Conservation (phyloP, 2,329 filamentous ascomycete genomes). For the Zymoseptoria pseudotritici region DNA sequence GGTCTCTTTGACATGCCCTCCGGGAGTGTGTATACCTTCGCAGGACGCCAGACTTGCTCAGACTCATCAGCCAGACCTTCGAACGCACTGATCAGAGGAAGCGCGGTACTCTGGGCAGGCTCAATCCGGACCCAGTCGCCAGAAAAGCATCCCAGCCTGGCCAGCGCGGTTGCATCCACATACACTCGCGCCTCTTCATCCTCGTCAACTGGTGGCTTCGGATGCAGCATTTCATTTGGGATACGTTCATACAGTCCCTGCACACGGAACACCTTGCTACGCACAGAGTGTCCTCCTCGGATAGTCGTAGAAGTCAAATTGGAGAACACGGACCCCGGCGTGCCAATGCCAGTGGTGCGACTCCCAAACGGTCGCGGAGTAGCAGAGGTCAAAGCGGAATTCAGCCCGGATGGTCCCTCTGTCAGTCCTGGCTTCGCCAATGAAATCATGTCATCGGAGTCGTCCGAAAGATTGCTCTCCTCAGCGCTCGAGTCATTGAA, state of each 20-base stretch:
- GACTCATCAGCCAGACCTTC: slow-evolving; percentile 58
- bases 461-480: slow-evolving; percentile 77
- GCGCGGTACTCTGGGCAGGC: slow-evolving; percentile 63
- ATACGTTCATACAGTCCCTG: slow-evolving; percentile 68
- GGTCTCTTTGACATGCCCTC: slow-evolving; percentile 56
- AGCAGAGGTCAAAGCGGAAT: slow-evolving; percentile 71
- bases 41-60: slow-evolving; percentile 70
- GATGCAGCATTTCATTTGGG: slow-evolving; percentile 72
- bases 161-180: slow-evolving; percentile 77
- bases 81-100: slow-evolving; percentile 59
- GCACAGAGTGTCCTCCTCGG: slow-evolving; percentile 57
- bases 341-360: slow-evolving; percentile 66
- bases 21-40: slow-evolving; percentile 80
- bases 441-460: slow-evolving; percentile 91
- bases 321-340: slow-evolving; percentile 83
- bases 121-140: slow-evolving; percentile 93
- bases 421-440: slow-evolving; percentile 71
- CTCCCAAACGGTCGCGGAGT: slow-evolving; percentile 70
- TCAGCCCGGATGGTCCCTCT: slow-evolving; percentile 67
- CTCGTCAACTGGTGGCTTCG: slow-evolving; percentile 75
- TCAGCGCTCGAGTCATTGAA: slow-evolving; percentile 56
- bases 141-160: slow-evolving; percentile 91
- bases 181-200: slow-evolving; percentile 82
- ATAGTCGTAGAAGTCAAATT: slow-evolving; percentile 79
- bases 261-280: slow-evolving; percentile 75